phyloP scores from a whole-genome alignment of 768 basidiomycete species.

The Boletellus ananas region DNA sequence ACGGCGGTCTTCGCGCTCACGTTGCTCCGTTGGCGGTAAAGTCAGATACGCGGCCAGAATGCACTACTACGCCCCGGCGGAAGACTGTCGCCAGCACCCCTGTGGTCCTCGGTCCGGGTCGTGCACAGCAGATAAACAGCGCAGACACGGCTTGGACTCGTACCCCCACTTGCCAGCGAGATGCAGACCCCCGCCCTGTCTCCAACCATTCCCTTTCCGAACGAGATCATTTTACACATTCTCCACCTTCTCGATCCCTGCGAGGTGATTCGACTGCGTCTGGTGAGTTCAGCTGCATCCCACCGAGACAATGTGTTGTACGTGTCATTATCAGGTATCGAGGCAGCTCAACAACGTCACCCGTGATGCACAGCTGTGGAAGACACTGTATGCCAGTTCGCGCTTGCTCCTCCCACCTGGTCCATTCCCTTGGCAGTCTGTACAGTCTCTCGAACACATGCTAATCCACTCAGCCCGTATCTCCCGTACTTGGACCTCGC shows the following conservation, averaged over 20 bases:
- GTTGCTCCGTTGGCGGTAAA: too few relatives aligned
- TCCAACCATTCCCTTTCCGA: conserved; percentile 6
- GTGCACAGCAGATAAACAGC: background rate
- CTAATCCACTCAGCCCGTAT: conserved; percentile 17
- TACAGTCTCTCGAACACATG: conserved; percentile 14
- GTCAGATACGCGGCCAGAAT: too few relatives aligned
- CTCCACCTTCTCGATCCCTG: conserved; percentile 12
- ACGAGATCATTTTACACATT: conserved; percentile 17
- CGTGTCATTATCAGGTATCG: conserved; percentile 13
- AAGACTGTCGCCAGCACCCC: too few relatives aligned
- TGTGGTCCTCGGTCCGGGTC: too few relatives aligned
- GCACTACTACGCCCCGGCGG: too few relatives aligned
- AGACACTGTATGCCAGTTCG: conserved; percentile 14
- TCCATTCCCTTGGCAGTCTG: conserved; percentile 21
- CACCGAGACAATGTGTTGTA: background rate
- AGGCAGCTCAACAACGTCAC: conserved; percentile 14
- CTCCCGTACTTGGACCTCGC: conserved; percentile 21
- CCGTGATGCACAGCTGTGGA: conserved; percentile 18
- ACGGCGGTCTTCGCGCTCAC: too few relatives aligned
- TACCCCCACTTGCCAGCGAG: background rate
- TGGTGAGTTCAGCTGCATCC: conserved; percentile 6
- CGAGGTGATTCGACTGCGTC: conserved; percentile 16
- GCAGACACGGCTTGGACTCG: too few relatives aligned
- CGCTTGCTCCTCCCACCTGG: conserved; percentile 19
- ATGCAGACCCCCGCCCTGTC: conserved; percentile 9